phyloP scores from a whole-genome alignment of 768 basidiomycete genomes.

The Russula dissimulans region DNA sequence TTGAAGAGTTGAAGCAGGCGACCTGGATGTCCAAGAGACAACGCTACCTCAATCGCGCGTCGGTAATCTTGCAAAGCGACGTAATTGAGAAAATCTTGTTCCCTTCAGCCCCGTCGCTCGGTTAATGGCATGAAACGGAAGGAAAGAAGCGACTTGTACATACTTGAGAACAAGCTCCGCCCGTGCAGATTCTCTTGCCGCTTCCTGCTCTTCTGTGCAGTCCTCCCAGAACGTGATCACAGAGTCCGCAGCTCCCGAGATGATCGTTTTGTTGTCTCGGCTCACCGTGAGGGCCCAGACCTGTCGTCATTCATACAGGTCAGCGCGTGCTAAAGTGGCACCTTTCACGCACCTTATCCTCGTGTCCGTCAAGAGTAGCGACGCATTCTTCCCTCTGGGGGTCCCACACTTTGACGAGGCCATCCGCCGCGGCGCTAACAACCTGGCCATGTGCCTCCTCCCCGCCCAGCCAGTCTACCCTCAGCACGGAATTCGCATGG shows the following conservation, averaged over 20 bases:
- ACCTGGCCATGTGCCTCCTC: conserved; percentile 46
- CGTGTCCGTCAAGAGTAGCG: conserved; percentile 90
- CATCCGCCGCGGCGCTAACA: conserved; percentile 87
- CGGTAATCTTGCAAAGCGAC: conserved; percentile 81
- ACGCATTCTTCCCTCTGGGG: conserved; percentile 80
- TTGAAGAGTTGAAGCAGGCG: conserved; percentile 74
- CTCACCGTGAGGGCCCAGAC: conserved; percentile 93
- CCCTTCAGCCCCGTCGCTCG: conserved; percentile 39
- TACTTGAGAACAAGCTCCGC: conserved; percentile 74
- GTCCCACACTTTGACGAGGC: conserved; percentile 94
- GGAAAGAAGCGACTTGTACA: conserved; percentile 24
- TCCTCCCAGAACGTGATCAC: conserved; percentile 96
- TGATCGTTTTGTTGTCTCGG: conserved; percentile 70
- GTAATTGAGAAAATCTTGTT: conserved; percentile 94
- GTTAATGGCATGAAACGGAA: neutral
- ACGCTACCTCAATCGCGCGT: conserved; percentile 82
- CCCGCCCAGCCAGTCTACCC: conserved; percentile 88
- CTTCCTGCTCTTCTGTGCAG: conserved; percentile 75
- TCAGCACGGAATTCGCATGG: conserved; percentile 91
- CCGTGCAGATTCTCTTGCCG: conserved; percentile 63
- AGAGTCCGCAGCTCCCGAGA: conserved; percentile 95
- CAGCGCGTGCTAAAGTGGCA: neutral
- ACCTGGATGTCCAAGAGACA: conserved; percentile 90
- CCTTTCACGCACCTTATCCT: conserved; percentile 69
- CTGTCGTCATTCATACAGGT: conserved; percentile 32